Evolutionary conservation across 169 alveolate genomes (phyloP).

Genomic region (Eimeria brunetti): DNA sequence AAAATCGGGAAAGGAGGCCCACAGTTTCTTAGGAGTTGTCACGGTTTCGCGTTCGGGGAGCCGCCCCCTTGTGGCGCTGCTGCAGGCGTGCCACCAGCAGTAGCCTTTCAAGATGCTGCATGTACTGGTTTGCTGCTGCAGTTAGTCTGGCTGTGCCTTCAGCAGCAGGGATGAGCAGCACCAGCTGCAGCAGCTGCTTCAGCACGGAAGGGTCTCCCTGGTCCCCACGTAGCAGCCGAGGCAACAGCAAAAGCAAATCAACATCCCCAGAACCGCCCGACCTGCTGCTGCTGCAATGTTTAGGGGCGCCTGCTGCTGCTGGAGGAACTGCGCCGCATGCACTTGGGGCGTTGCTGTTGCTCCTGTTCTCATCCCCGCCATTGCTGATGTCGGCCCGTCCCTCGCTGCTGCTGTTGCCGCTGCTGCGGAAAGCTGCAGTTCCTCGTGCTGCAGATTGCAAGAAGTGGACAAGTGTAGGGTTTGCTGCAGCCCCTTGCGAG

Average conservation of each 20-base stretch:
- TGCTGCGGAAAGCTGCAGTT: background rate
- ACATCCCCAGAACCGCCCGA: background rate
- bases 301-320: background rate
- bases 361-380: background rate
- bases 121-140: conserved; percentile 40
- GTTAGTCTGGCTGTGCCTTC: conserved; percentile 9
- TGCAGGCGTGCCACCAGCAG: conserved; percentile 54
- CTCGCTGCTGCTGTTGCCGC: background rate
- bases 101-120: conserved; percentile 13
- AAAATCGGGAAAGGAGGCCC: background rate
- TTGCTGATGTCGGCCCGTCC: background rate
- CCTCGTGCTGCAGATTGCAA: conserved; percentile 48
- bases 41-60: background rate
- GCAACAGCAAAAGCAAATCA: conserved; percentile 34
- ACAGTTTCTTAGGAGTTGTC: background rate
- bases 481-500: background rate
- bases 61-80: conserved; percentile 26
- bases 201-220: background rate
- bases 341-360: background rate
- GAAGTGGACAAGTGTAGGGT: conserved; percentile 7
- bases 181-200: conserved; percentile 52
- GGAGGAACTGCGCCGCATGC: background rate
- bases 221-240: background rate
- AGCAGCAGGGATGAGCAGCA: conserved; percentile 30
- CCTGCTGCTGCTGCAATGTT: background rate